Percentiles rank a stretch among this genome's conserved stretches.
Conservation (phyloP, 2,329 filamentous ascomycete genomes). For the Fonsecaea nubica region DNA sequence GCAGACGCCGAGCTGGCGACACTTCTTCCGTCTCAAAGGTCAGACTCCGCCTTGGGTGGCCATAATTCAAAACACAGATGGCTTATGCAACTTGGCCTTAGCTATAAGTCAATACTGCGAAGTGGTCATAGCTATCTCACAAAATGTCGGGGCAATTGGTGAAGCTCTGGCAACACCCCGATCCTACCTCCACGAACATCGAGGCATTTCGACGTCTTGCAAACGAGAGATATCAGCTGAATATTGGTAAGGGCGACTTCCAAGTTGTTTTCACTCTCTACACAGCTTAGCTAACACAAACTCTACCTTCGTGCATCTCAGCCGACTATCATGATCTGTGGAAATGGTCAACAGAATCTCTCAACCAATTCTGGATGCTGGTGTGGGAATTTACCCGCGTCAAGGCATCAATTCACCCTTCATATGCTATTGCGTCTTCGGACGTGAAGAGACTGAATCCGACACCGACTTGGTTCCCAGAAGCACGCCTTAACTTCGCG, state of each 20-base stretch:
- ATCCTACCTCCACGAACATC: slow-evolving; percentile 3
- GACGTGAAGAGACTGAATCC: background rate
- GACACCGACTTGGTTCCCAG: slow-evolving; percentile 47
- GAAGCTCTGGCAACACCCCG: slow-evolving; percentile 11
- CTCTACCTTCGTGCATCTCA: background rate
- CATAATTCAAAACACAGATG: too few species aligned
- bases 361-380: slow-evolving; percentile 23
- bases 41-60: too few species aligned
- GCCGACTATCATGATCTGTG: slow-evolving; percentile 21
- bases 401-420: slow-evolving; percentile 48
- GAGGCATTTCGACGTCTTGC: too few species aligned
- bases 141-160: too few species aligned
- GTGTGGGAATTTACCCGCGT: slow-evolving; percentile 23
- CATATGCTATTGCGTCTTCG: slow-evolving; percentile 2
- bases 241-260: too few species aligned
- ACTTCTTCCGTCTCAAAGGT: too few species aligned
- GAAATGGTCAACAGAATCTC: slow-evolving; percentile 18
- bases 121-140: background rate
- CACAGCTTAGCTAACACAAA: too few species aligned
- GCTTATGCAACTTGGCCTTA: too few species aligned
- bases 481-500: slow-evolving; percentile 74
- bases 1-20: too few species aligned
- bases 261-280: too few species aligned
- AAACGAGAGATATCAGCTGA: too few species aligned
- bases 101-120: background rate